These are phyloP conservation scores for Panaeolus cyanescens DNA, from an alignment of 768 basidiomycete species.

Conservation along the genomic window DNA sequence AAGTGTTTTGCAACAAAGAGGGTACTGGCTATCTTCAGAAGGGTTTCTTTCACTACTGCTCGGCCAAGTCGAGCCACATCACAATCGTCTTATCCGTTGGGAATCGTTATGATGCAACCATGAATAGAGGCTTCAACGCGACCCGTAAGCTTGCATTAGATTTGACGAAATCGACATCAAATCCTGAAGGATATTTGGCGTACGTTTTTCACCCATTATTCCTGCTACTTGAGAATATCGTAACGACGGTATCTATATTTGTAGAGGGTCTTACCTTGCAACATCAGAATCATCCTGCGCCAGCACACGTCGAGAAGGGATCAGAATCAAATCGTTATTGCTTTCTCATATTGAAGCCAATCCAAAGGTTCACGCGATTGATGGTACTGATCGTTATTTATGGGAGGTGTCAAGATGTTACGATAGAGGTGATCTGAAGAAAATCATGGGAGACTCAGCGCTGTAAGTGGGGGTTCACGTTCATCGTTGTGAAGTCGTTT, in stretches of 20 bases:
- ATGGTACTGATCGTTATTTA: background rate
- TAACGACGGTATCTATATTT: background rate
- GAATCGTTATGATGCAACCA: constrained; percentile 32
- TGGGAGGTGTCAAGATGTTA: background rate
- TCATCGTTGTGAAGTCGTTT: background rate
- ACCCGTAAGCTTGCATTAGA: constrained; percentile 20
- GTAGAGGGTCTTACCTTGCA: background rate
- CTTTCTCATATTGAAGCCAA: background rate
- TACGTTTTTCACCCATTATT: background rate
- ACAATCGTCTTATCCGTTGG: constrained; percentile 25
- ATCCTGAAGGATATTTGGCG: background rate
- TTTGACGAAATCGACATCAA: constrained; percentile 10
- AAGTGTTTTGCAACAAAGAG: background rate
- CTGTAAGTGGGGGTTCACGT: background rate
- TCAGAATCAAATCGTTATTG: background rate
- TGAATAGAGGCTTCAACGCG: constrained; percentile 29
- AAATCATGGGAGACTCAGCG: background rate
- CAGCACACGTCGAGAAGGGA: background rate
- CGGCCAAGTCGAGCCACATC: background rate
- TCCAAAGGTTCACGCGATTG: background rate
- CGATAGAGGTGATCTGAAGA: background rate
- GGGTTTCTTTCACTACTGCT: constrained; percentile 26
- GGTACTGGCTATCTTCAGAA: constrained; percentile 52
- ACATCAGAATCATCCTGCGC: background rate
- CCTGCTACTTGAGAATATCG: background rate